Evolutionary conservation across 1,284 basidiomycete species (phyloP).

Genomic region (Coniferiporia weirii): DNA sequence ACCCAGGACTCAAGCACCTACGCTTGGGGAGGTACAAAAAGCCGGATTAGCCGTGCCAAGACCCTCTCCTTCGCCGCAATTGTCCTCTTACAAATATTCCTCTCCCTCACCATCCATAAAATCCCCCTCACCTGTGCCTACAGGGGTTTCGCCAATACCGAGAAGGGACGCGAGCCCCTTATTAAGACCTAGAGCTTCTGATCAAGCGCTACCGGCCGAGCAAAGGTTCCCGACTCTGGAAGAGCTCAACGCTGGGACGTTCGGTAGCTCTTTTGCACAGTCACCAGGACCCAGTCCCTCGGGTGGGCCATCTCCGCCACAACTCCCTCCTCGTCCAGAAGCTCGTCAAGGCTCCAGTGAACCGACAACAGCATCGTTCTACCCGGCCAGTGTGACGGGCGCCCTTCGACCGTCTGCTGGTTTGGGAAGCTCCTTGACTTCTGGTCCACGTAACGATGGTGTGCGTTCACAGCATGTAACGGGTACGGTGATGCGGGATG

Average conservation of each 20-base stretch:
- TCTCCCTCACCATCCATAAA: constrained; percentile 39
- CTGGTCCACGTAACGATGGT: constrained; percentile 22
- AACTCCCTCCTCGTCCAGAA: constrained; percentile 9
- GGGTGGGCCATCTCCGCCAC: constrained; percentile 10
- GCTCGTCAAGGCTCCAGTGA: neutral
- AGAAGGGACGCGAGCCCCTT: constrained; percentile 8
- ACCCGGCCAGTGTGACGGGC: constrained; percentile 11
- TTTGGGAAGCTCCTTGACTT: neutral
- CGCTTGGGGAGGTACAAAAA: constrained; percentile 70
- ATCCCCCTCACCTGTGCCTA: constrained; percentile 20
- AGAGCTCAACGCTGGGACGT: constrained; percentile 63
- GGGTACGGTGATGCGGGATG: constrained; percentile 48
- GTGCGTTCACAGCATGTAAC: constrained; percentile 50
- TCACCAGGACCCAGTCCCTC: constrained; percentile 19
- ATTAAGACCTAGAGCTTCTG: constrained; percentile 22
- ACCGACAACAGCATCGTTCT: neutral
- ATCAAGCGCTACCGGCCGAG: constrained; percentile 47
- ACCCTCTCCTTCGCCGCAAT: constrained; percentile 23
- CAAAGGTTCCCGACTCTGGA: constrained; percentile 73
- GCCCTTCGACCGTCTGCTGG: neutral
- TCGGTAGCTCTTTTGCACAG: constrained; percentile 28
- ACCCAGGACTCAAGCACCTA: constrained; percentile 46
- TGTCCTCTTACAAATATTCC: constrained; percentile 25
- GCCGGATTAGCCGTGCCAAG: constrained; percentile 24
- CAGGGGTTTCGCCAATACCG: constrained; percentile 6